Evolutionary conservation across 2,329 filamentous ascomycete species (phyloP).

Genomic region (Cladosporium sp.): DNA sequence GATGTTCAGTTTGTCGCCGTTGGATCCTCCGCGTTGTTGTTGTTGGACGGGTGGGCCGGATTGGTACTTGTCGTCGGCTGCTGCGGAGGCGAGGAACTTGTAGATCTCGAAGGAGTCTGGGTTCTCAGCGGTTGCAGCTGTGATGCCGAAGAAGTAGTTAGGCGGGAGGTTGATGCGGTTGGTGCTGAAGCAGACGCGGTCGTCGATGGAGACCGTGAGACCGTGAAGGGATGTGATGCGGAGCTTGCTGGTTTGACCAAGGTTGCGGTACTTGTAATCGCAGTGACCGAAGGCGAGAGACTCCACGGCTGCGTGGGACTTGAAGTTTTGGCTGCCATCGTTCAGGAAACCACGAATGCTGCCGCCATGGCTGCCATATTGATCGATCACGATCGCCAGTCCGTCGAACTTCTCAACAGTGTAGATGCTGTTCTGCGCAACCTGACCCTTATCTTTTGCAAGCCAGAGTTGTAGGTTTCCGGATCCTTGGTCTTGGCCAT

Average conservation of each 20-base stretch:
- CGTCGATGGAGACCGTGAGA: constrained; percentile 78
- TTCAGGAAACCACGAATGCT: constrained; percentile 90
- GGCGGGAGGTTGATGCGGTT: constrained; percentile 67
- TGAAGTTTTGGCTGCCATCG: constrained; percentile 78
- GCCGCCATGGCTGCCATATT: constrained; percentile 71
- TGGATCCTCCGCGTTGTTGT: constrained; percentile 26
- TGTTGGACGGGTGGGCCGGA: constrained; percentile 26
- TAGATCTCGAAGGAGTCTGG: constrained; percentile 94
- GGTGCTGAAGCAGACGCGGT: constrained; percentile 75
- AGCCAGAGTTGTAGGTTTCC: constrained; percentile 96
- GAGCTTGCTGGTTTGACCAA: constrained; percentile 76
- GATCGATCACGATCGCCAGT: constrained; percentile 80
- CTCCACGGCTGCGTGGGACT: constrained; percentile 70
- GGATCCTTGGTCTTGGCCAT: constrained; percentile 75
- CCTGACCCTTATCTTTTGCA: constrained; percentile 57
- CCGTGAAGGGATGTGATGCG: constrained; percentile 63
- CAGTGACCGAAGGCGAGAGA: constrained; percentile 90
- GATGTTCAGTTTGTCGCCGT: constrained; percentile 21
- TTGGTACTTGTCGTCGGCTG: constrained; percentile 23
- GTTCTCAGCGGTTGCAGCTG: constrained; percentile 81
- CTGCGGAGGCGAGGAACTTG: constrained; percentile 69
- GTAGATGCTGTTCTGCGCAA: constrained; percentile 76
- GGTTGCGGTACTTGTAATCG: constrained; percentile 83
- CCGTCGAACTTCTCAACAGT: constrained; percentile 82
- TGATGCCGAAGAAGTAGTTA: constrained; percentile 81